Evolutionary conservation across 2,329 filamentous ascomycete genomes (phyloP).

Genomic region (Sphaerulina vaccinii): DNA sequence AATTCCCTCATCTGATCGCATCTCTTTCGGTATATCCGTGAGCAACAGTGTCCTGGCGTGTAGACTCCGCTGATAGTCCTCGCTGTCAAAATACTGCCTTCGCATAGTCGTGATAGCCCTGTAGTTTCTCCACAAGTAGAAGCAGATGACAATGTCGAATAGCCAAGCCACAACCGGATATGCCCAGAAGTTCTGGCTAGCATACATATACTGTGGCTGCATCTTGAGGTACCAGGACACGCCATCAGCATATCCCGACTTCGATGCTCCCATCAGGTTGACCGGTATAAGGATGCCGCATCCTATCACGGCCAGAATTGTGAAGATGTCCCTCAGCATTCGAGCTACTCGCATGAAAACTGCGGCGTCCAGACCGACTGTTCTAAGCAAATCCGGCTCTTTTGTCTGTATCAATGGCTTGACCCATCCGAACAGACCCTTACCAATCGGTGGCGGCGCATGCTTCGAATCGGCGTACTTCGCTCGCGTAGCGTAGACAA

Average conservation of each 20-base stretch:
- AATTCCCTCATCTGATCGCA: slow-evolving; percentile 81
- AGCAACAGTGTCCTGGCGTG: slow-evolving; percentile 70
- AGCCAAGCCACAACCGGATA: slow-evolving; percentile 60
- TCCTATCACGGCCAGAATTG: slow-evolving; percentile 68
- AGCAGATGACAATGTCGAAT: slow-evolving; percentile 72
- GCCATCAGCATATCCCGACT: not conserved
- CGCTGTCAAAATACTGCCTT: slow-evolving; percentile 76
- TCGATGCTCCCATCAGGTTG: slow-evolving; percentile 49
- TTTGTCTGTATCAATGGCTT: slow-evolving; percentile 72
- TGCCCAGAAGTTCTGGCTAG: slow-evolving; percentile 53
- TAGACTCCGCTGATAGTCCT: slow-evolving; percentile 84
- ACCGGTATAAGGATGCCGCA: slow-evolving; percentile 78
- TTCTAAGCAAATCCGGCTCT: slow-evolving; percentile 74
- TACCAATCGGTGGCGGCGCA: slow-evolving; percentile 80
- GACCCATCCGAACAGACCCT: slow-evolving; percentile 85
- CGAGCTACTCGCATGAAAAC: slow-evolving; percentile 83
- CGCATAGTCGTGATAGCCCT: slow-evolving; percentile 68
- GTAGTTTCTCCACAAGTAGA: slow-evolving; percentile 91
- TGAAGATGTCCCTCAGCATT: slow-evolving; percentile 92
- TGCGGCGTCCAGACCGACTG: slow-evolving; percentile 85
- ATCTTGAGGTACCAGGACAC: slow-evolving; percentile 54
- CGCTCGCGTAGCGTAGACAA: slow-evolving; percentile 90
- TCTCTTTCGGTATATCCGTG: slow-evolving; percentile 77
- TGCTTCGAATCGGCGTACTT: slow-evolving; percentile 91
- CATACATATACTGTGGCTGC: slow-evolving; percentile 53